Evolutionary conservation across 441 rosid species (phyloP), one percentile per base, ranked within the genome.

Genomic region (Sinapis alba): DNA sequence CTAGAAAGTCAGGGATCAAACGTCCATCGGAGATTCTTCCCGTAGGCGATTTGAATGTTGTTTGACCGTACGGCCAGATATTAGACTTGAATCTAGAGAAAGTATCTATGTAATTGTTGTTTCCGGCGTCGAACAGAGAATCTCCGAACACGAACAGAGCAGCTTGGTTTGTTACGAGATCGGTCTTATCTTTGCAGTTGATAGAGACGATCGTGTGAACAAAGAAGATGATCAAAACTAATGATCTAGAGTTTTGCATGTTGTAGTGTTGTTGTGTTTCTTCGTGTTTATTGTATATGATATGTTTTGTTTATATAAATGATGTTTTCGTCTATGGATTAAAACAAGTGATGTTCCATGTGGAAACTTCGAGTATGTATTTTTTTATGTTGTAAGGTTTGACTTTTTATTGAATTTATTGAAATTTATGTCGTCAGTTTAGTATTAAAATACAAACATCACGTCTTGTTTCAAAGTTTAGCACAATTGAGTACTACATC

Each of bases 21-120:
- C 78, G 80, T 1, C 87, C 89, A 26, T 87, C 76, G 0, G 84
- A 83, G 51, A 81, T 32, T 64, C 86, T 80, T 5, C 85, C 88
- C 0, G 84, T 81, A n/a, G 86, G 86, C 9, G 51, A 47, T 21
- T 77, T 73, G 77, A 86, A 83, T 59, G 71, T 82, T 28, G 84
- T 83, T 65, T 68, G 73, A 12, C 89, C 86, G 24, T 84, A 83
- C 0, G 86, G 87, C 68, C 75, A 73, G 28, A 67, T 51, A 74
- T 83, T 83, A 18, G 57, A 51, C 57, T 51, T 51, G 57, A 51
- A 51, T 8, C 57, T 51, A 7, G 57, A 50, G 56, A 50, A 50
- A 18, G 56, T 50, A 50, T 50, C 56, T 18, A 50, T 50, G 56
- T 50, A 50, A 12, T 50, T 50, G 56, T 50, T 50, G 12, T 50